Percentiles rank a stretch among this genome's conserved stretches.
phyloP scores from a whole-genome alignment of 2,329 filamentous ascomycete species.

The Alternaria sp. region DNA sequence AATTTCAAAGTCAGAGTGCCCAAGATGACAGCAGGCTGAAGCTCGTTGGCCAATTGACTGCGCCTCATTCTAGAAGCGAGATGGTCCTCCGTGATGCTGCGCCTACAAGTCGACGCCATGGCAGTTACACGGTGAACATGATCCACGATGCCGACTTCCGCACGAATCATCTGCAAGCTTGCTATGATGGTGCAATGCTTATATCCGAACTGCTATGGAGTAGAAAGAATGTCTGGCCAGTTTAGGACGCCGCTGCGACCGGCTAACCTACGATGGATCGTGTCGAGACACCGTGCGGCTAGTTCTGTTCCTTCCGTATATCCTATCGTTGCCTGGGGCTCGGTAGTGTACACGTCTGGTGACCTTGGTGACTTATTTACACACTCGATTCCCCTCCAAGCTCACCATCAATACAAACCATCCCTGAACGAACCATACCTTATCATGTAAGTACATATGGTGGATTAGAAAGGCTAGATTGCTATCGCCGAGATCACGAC shows the following conservation, averaged over 20 bases:
- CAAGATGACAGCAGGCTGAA: conserved; percentile 31
- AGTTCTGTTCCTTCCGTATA: neutral
- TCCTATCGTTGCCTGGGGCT: neutral
- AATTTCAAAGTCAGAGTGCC: conserved; percentile 17
- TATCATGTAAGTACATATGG: neutral
- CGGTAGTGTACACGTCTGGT: neutral
- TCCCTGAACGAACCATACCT: neutral
- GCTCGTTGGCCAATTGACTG: conserved; percentile 30
- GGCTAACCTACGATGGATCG: neutral
- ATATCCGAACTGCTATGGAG: neutral
- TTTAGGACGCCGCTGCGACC: conserved; percentile 3
- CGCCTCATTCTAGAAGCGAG: conserved; percentile 23
- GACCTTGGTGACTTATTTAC: neutral
- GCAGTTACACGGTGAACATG: neutral
- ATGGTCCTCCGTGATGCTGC: conserved; percentile 25
- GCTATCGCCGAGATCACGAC: neutral
- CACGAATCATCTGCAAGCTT: neutral
- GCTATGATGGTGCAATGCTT: neutral
- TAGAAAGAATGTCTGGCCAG: neutral
- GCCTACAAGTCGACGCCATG: conserved; percentile 6
- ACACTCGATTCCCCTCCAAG: neutral
- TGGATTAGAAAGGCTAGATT: neutral
- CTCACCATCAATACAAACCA: neutral
- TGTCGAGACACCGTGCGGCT: neutral
- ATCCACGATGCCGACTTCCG: neutral